Conservation (phyloP, 2,329 filamentous ascomycete species). For the Setomelanomma holmii region DNA sequence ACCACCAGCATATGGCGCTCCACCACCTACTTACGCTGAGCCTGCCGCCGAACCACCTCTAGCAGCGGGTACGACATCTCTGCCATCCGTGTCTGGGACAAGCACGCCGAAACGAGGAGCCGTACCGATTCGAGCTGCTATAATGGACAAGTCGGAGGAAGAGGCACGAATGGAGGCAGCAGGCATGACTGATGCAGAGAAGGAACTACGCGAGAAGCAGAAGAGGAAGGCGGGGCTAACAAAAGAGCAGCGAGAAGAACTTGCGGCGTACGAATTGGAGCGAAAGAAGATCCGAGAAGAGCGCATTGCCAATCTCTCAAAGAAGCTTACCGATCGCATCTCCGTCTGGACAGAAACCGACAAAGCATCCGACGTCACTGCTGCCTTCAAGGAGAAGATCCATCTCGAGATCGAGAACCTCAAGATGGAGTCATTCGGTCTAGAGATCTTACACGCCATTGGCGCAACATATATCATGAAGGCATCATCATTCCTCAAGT, state of each 20-base stretch:
- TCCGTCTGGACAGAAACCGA: slow-evolving; percentile 98
- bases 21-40: slow-evolving; percentile 53
- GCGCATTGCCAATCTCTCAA: slow-evolving; percentile 81
- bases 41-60: slow-evolving; percentile 50
- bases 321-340: slow-evolving; percentile 87
- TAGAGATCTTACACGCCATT: slow-evolving; percentile 95
- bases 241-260: slow-evolving; percentile 92
- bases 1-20: slow-evolving; percentile 48
- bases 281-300: slow-evolving; percentile 84
- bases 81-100: slow-evolving; percentile 47
- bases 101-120: slow-evolving; percentile 58
- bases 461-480: slow-evolving; percentile 90
- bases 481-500: slow-evolving; percentile 85
- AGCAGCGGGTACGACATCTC: slow-evolving; percentile 40
- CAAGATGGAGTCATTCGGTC: slow-evolving; percentile 98
- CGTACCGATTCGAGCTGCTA: slow-evolving; percentile 80
- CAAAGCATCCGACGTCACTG: slow-evolving; percentile 82
- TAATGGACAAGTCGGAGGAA: slow-evolving; percentile 88
- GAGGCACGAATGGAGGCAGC: slow-evolving; percentile 70
- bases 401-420: slow-evolving; percentile 94
- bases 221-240: slow-evolving; percentile 88
- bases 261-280: slow-evolving; percentile 87
- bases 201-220: slow-evolving; percentile 77
- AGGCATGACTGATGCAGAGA: slow-evolving; percentile 74
- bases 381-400: slow-evolving; percentile 92